These are phyloP conservation scores for Lolium rigidum DNA, from an alignment of 176 grass and related monocot genomes.

Conservation along the genomic window DNA sequence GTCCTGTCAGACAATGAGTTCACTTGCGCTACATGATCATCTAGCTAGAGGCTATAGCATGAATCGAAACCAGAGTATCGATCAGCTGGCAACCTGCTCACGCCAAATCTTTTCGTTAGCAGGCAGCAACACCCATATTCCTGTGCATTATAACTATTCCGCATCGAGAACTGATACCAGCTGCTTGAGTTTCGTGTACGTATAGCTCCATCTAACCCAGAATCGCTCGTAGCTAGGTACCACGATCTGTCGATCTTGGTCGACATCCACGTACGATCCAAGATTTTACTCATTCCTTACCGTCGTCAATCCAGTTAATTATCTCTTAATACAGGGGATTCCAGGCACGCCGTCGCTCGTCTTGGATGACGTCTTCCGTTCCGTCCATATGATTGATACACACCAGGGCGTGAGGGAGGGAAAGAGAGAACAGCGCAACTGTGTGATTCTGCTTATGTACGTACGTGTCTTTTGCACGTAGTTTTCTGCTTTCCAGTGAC, in stretches of 20 bases:
- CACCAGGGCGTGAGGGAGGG: background rate
- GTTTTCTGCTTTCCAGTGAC: slow-evolving; percentile 42
- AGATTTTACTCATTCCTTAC: background rate
- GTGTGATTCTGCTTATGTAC: slow-evolving; percentile 25
- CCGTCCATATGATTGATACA: background rate
- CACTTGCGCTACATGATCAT: background rate
- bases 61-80: background rate
- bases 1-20: background rate
- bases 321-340: background rate
- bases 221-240: background rate
- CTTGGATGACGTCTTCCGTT: background rate
- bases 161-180: background rate
- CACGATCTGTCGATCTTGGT: background rate
- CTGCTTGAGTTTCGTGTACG: background rate
- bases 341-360: background rate
- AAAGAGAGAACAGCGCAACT: background rate
- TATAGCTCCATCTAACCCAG: background rate
- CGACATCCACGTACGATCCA: background rate
- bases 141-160: slow-evolving; percentile 1
- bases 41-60: background rate
- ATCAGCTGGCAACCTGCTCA: background rate
- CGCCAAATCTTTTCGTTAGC: background rate
- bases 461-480: slow-evolving; percentile 16
- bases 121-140: slow-evolving; percentile 15
- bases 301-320: background rate